phyloP scores from a whole-genome alignment of 306 rosid genomes.

The Prunus salicina region DNA sequence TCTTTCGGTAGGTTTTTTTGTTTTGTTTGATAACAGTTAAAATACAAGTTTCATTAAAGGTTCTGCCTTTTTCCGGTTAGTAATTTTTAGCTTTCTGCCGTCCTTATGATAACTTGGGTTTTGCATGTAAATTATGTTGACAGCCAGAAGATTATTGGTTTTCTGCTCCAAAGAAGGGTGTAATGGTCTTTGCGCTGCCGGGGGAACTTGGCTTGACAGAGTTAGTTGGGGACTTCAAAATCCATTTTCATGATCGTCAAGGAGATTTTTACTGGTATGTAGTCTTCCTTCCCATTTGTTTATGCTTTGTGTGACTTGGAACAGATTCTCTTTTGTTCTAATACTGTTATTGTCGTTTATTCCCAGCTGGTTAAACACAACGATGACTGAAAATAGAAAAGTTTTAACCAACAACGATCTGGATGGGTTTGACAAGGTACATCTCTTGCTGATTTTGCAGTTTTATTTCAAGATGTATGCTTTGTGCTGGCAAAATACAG shows the following conservation, averaged over 20 bases:
- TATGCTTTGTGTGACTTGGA: slow-evolving; percentile 2
- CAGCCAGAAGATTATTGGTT: slow-evolving; percentile 98
- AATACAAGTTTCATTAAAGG: slow-evolving; percentile 19
- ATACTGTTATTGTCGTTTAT: slow-evolving; percentile 5
- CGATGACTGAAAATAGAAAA: slow-evolving; percentile 91
- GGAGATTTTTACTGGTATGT: slow-evolving; percentile 96
- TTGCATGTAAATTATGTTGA: slow-evolving; percentile 14
- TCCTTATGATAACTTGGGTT: slow-evolving; percentile 14
- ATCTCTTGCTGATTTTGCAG: background rate
- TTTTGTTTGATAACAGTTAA: slow-evolving; percentile 11
- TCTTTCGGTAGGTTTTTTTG: slow-evolving; percentile 64
- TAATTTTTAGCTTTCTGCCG: slow-evolving; percentile 1
- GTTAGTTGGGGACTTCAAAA: slow-evolving; percentile 86
- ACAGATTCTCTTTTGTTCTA: slow-evolving; percentile 18
- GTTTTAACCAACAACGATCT: slow-evolving; percentile 65
- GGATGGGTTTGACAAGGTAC: slow-evolving; percentile 94
- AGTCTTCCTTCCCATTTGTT: slow-evolving; percentile 14
- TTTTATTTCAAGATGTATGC: slow-evolving; percentile 3
- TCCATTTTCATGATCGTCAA: slow-evolving; percentile 92
- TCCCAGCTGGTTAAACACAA: slow-evolving; percentile 93
- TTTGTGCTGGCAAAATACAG: background rate
- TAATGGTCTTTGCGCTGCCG: slow-evolving; percentile 94
- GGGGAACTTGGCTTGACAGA: slow-evolving; percentile 98
- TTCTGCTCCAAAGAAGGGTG: slow-evolving; percentile 95
- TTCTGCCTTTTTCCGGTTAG: slow-evolving; percentile 8